Evolutionary conservation across 805 yeast species (phyloP).

Genomic region (Yarrowia phangngaensis): DNA sequence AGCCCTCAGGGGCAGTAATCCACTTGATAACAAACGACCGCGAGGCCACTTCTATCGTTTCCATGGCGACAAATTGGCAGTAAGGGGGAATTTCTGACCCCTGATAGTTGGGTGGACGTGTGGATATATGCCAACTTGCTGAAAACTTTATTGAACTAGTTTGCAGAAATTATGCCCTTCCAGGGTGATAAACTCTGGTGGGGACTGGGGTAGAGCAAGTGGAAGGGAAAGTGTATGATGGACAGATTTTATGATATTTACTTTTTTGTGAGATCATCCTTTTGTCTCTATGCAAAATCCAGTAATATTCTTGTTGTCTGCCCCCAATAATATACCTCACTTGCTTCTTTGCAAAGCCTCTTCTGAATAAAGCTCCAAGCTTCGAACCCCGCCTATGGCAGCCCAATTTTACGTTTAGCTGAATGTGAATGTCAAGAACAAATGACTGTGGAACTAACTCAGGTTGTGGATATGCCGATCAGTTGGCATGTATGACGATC

Average conservation of each 20-base stretch:
- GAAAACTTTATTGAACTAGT: no score
- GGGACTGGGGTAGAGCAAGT: neutral
- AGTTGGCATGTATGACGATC: no score
- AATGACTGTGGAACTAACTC: no score
- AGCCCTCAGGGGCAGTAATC: slow-evolving; percentile 71
- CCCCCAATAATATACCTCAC: no score
- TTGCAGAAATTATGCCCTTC: no score
- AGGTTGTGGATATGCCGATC: no score
- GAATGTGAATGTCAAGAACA: slow-evolving; percentile 23
- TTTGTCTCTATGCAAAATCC: neutral
- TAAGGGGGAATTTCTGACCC: neutral
- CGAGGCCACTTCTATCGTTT: slow-evolving; percentile 83
- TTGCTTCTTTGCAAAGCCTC: neutral
- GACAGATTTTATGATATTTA: no score
- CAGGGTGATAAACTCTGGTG: neutral
- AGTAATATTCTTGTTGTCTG: neutral
- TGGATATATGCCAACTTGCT: no score
- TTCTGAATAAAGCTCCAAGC: neutral
- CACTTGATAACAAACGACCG: slow-evolving; percentile 87
- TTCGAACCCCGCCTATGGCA: no score
- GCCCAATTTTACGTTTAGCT: slow-evolving; percentile 1
- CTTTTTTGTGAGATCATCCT: neutral
- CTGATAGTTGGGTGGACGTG: slow-evolving; percentile 1
- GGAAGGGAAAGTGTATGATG: neutral
- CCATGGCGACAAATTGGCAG: slow-evolving; percentile 50